Conservation (phyloP, 495 filamentous ascomycete genomes). For the Physcia stellaris region DNA sequence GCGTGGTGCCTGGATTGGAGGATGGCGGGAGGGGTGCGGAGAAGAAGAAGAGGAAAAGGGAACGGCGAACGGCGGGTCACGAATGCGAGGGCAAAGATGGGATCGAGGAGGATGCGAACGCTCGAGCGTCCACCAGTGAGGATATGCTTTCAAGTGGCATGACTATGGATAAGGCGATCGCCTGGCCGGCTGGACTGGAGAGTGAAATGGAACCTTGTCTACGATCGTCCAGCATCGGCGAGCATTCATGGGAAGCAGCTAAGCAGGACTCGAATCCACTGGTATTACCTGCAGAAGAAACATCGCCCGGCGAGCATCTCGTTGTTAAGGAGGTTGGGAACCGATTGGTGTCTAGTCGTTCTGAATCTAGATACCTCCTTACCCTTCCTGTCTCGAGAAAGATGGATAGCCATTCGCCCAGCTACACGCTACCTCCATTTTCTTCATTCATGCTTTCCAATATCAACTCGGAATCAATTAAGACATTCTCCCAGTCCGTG, state of each 20-base stretch:
- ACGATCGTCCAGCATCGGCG: no score
- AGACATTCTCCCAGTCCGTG: constrained; percentile 16
- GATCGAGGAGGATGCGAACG: no score
- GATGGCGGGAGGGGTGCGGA: constrained; percentile 1
- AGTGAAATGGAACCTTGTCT: no score
- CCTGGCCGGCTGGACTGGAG: no score
- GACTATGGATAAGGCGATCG: no score
- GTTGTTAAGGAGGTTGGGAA: constrained; percentile 13
- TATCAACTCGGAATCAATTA: constrained; percentile 2
- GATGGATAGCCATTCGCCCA: constrained; percentile 17
- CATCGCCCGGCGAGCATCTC: background rate
- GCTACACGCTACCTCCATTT: constrained; percentile 35
- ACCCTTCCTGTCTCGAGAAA: constrained; percentile 16
- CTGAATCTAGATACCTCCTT: constrained; percentile 13
- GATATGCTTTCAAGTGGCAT: no score
- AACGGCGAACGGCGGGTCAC: no score
- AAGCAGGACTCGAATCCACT: no score
- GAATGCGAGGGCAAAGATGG: no score
- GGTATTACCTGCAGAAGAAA: background rate
- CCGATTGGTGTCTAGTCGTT: constrained; percentile 11
- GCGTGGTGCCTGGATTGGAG: constrained; percentile 31
- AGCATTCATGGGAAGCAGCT: no score
- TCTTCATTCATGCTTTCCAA: constrained; percentile 37
- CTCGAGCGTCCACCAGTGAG: no score
- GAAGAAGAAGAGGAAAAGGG: background rate